Evolutionary conservation across 305 asterid genomes (phyloP), one percentile per base, ranked within the genome.

Genomic region (Fraxinus angustifolia): DNA sequence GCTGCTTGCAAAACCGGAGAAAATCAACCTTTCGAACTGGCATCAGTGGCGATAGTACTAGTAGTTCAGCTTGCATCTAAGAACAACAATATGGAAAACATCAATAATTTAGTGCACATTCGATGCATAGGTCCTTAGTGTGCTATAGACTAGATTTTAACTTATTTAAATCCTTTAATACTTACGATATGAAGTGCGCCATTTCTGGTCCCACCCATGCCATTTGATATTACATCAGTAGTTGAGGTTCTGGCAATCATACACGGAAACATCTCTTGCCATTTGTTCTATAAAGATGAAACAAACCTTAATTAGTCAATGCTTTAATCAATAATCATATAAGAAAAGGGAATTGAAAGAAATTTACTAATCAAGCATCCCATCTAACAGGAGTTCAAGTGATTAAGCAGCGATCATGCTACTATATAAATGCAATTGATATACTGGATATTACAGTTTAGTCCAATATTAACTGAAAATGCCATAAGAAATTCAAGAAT

Each of bases 171-270:
- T 7, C 8, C 5, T 62, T 16, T 62, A 62, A 12, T 23, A 26
- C 73, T 84, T 92, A 96, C 99, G 92, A 96, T 86, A 31, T 94
- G 98, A 83, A 96, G 94, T 35, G 98, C 93, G 65, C 99, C 99
- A 78, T 96, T 93, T 82, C 97, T 91, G 34, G 98, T 90, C 71
- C 98, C 98, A 40, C 96, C 98, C 97, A 94, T 90, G 16, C 99
- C 99, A 81, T 77, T 88, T 36, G 97, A 92, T 31, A 96, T 90
- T 65, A 92, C 93, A 78, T 96, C 97, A n/a, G 93, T 87, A 1
- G 97, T 94, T 48, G 98, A 77, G 36, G 93, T 80, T 89, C 94
- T 89, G 19, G 98, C 97, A 19, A 96, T 53, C 75, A 93, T 81
- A 78, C 94, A 88, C 2, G 97, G 97, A 82, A 96, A 96, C 97